Conservation (phyloP, 352 stramenopile genomes). For the Pythium catenulatum region DNA sequence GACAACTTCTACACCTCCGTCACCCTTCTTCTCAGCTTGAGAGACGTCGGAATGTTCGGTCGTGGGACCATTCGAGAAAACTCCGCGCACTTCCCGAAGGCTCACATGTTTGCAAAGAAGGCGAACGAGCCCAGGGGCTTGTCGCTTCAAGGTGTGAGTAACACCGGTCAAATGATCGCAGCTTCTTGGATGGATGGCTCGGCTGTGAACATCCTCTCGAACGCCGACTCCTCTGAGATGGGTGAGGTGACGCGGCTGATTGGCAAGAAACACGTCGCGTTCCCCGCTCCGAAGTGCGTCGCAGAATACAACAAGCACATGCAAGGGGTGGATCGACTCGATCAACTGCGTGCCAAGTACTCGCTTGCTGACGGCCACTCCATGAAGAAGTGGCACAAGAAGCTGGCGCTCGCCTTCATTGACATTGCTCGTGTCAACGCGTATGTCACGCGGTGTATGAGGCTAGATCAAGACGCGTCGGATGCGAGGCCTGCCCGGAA, state of each 20-base stretch:
- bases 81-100: conserved; percentile 56
- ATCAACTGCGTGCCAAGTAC: conserved; percentile 59
- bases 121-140: conserved; percentile 15
- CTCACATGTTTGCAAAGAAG: conserved; percentile 20
- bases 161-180: conserved; percentile 43
- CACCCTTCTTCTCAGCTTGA: conserved; percentile 39
- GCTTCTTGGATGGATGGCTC: conserved; percentile 61
- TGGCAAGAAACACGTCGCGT: conserved; percentile 12
- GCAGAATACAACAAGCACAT: conserved; percentile 63
- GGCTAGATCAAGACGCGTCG: neutral
- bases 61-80: conserved; percentile 47
- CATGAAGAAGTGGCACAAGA: conserved; percentile 67
- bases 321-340: conserved; percentile 62
- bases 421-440: conserved; percentile 63
- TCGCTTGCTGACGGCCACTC: conserved; percentile 55
- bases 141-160: conserved; percentile 35
- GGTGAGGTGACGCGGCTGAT: conserved; percentile 46
- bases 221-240: conserved; percentile 37
- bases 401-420: conserved; percentile 53
- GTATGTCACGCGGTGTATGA: conserved; percentile 41
- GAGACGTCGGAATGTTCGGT: conserved; percentile 52
- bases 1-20: conserved; percentile 68
- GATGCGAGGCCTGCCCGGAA: conserved; percentile 1
- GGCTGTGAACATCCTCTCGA: conserved; percentile 59
- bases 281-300: conserved; percentile 51